Evolutionary conservation across 768 basidiomycete genomes (phyloP).

Genomic region (Amanita subjunquillea): DNA sequence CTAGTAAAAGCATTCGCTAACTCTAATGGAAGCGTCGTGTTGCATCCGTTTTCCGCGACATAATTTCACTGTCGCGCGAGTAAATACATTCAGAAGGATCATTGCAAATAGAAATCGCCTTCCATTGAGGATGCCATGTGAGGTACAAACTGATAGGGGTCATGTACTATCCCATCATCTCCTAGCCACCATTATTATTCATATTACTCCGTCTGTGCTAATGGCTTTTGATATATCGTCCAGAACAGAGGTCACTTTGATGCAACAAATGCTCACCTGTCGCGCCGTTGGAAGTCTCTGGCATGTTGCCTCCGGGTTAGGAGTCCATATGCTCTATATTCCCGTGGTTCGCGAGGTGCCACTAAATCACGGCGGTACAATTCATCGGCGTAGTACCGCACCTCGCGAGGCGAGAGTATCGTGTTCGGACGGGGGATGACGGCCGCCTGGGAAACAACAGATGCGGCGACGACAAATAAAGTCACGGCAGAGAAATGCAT

Average conservation of each 20-base stretch:
- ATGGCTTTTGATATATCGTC: neutral
- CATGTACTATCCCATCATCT: neutral
- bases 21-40: too few relatives aligned
- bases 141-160: neutral
- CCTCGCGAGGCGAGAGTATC: slow-evolving; percentile 10
- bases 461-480: slow-evolving; percentile 11
- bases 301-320: neutral
- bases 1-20: too few relatives aligned
- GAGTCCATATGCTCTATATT: neutral
- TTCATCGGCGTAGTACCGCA: slow-evolving; percentile 13
- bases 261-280: neutral
- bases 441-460: slow-evolving; percentile 17
- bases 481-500: slow-evolving; percentile 19
- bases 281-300: slow-evolving; percentile 3
- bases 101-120: neutral
- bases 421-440: slow-evolving; percentile 16
- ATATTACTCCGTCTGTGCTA: neutral
- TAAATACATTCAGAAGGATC: neutral
- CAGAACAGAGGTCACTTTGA: neutral
- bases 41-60: too few relatives aligned
- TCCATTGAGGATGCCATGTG: neutral
- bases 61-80: neutral
- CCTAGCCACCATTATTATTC: neutral
- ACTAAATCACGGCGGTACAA: slow-evolving; percentile 10
- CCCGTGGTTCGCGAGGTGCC: neutral